A percentile compares a stretch with the other conserved stretches of the same genome.
phyloP scores from a whole-genome alignment of 2,329 filamentous ascomycete species.

The Fusarium austroafricanum region DNA sequence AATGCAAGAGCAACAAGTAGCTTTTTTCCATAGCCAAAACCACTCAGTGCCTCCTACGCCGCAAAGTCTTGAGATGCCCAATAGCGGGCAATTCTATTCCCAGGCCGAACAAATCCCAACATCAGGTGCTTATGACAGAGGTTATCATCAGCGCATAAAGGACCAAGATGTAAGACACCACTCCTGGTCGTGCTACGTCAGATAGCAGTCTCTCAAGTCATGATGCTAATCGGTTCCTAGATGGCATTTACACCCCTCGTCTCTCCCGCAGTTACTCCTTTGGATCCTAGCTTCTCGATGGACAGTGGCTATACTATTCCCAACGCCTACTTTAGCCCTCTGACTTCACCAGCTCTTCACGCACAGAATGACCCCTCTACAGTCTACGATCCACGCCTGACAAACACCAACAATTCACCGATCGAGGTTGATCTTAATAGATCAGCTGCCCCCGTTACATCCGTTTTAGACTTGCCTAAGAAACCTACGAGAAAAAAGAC shows the following conservation, averaged over 20 bases:
- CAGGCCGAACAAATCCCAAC: constrained; percentile 65
- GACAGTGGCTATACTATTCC: constrained; percentile 71
- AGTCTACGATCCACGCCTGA: constrained; percentile 46
- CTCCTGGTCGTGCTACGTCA: not conserved
- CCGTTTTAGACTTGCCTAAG: constrained; percentile 62
- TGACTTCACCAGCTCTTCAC: constrained; percentile 83
- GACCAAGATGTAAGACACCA: constrained; percentile 70
- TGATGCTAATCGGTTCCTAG: constrained; percentile 53
- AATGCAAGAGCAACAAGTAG: constrained; percentile 67
- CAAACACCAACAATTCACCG: constrained; percentile 61
- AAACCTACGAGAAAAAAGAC: constrained; percentile 63
- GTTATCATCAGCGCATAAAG: constrained; percentile 73
- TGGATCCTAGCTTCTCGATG: constrained; percentile 76
- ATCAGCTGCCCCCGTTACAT: constrained; percentile 49
- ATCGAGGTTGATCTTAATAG: constrained; percentile 68
- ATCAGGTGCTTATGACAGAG: constrained; percentile 71
- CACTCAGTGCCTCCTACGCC: constrained; percentile 81
- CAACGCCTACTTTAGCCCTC: constrained; percentile 82
- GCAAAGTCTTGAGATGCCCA: constrained; percentile 80
- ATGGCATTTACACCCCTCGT: constrained; percentile 84
- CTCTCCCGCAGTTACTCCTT: constrained; percentile 84
- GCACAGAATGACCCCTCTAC: constrained; percentile 55
- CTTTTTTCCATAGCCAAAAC: constrained; percentile 65
- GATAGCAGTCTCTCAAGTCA: not conserved
- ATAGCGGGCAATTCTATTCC: constrained; percentile 67